phyloP scores from a whole-genome alignment of 805 yeast species.

The Hanseniaspora meyeri region DNA sequence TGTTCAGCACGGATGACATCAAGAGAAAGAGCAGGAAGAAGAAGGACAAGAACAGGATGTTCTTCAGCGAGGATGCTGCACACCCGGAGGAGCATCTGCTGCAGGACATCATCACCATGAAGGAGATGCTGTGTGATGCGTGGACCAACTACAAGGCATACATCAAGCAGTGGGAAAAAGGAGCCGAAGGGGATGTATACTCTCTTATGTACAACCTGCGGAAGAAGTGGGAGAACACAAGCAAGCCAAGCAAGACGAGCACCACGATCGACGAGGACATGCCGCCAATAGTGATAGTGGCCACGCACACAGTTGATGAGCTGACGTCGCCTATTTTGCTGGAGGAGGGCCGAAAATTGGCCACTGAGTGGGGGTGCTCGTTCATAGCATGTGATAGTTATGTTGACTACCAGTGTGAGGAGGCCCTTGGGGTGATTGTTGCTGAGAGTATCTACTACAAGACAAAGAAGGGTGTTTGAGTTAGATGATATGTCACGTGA shows the following conservation, averaged over 20 bases:
- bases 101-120: conserved; percentile 32
- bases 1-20: background rate
- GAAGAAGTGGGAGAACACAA: conserved; percentile 39
- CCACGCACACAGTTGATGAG: conserved; percentile 48
- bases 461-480: background rate
- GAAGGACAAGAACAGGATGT: conserved; percentile 21
- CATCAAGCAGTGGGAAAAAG: conserved; percentile 45
- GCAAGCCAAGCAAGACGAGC: conserved; percentile 23
- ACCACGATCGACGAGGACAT: conserved; percentile 21
- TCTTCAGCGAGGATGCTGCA: conserved; percentile 3
- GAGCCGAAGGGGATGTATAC: conserved; percentile 56
- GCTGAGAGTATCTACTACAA: conserved; percentile 8
- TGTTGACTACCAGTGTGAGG: conserved; percentile 41
- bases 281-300: conserved; percentile 59
- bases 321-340: conserved; percentile 50
- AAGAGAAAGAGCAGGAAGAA: conserved; percentile 15
- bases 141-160: conserved; percentile 57
- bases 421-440: conserved; percentile 34
- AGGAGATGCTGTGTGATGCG: conserved; percentile 52
- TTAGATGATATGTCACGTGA: too few relatives aligned
- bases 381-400: conserved; percentile 52
- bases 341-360: conserved; percentile 45
- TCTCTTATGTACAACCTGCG: conserved; percentile 47
- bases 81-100: conserved; percentile 16
- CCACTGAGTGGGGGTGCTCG: conserved; percentile 51